Conservation (phyloP, 495 filamentous ascomycete genomes). For the Neurospora discreta region DNA sequence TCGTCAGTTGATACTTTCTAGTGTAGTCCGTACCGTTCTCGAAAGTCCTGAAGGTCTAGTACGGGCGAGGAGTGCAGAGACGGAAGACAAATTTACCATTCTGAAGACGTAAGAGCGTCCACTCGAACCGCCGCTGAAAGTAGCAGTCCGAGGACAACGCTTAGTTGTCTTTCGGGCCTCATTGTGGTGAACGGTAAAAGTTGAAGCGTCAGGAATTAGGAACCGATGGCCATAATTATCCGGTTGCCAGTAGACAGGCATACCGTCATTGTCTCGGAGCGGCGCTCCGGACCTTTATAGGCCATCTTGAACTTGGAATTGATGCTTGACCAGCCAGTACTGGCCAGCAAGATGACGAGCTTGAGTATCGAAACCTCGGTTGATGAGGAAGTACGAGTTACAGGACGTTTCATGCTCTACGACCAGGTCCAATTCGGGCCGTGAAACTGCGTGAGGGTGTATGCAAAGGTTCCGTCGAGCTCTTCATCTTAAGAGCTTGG, state of each 20-base stretch:
- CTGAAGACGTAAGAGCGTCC: conserved; percentile 9
- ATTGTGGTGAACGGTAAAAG: neutral
- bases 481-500: neutral
- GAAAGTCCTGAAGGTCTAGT: neutral
- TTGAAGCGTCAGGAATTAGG: neutral
- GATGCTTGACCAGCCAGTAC: neutral
- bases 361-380: neutral
- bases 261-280: neutral
- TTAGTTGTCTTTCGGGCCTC: neutral
- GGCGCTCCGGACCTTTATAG: neutral
- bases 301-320: neutral
- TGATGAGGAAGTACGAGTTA: neutral
- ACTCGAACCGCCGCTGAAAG: conserved; percentile 1
- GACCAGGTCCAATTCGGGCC: neutral
- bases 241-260: neutral
- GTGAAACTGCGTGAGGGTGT: neutral
- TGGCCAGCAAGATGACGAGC: neutral
- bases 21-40: neutral
- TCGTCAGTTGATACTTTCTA: neutral
- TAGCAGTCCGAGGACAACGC: neutral
- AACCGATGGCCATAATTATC: neutral
- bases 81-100: conserved; percentile 2
- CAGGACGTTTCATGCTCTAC: neutral
- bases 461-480: neutral
- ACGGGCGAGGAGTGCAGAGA: neutral